Percentiles rank a stretch among this genome's conserved stretches.
phyloP scores from a whole-genome alignment of 1,139 yeast species.

The Zygoascus sp. region DNA sequence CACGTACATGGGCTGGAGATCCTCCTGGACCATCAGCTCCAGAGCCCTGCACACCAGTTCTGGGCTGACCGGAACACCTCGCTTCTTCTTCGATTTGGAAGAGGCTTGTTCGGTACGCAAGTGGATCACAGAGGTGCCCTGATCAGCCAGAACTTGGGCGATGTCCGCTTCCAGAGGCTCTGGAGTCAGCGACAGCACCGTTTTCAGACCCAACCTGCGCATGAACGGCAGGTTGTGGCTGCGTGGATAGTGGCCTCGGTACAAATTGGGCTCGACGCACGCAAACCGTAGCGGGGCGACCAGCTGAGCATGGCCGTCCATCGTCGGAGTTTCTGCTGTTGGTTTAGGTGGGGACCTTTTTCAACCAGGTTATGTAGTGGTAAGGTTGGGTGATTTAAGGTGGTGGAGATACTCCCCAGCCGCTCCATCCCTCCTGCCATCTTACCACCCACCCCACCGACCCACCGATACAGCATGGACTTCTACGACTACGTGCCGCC shows the following conservation, averaged over 20 bases:
- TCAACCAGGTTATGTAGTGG: too few relatives aligned
- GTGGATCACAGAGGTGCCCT: constrained; percentile 54
- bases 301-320: constrained; percentile 25
- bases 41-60: constrained; percentile 56
- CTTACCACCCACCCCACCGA: not conserved
- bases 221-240: constrained; percentile 69
- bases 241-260: constrained; percentile 85
- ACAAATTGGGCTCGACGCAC: constrained; percentile 62
- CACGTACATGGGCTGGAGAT: constrained; percentile 66
- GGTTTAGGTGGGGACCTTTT: not conserved
- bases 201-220: constrained; percentile 58
- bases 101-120: constrained; percentile 52
- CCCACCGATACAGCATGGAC: constrained; percentile 19
- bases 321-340: not conserved
- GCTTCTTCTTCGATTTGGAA: constrained; percentile 33
- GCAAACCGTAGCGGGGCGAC: constrained; percentile 82
- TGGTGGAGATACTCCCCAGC: too few relatives aligned
- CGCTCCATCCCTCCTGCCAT: too few relatives aligned
- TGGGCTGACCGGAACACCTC: constrained; percentile 69
- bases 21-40: constrained; percentile 53
- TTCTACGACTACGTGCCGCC: constrained; percentile 26
- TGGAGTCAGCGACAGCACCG: constrained; percentile 78
- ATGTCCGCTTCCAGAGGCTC: constrained; percentile 54
- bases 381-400: too few relatives aligned
- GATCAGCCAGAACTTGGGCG: constrained; percentile 45